Percentiles rank a stretch among this genome's conserved stretches.
Conservation (phyloP, 2,329 filamentous ascomycete species). For the Cadophora luteo-olivacea region DNA sequence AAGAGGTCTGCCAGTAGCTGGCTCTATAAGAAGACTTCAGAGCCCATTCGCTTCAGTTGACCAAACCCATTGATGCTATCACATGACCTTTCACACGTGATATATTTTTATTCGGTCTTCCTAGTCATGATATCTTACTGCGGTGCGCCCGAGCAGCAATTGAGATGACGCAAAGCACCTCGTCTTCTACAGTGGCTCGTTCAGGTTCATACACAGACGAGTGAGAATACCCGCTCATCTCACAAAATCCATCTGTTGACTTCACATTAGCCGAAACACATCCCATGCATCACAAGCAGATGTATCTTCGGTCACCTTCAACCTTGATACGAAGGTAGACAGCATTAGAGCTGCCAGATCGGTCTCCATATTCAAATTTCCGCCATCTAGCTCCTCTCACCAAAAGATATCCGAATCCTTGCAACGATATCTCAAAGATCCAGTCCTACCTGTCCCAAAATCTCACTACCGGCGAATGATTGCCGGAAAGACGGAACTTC, state of each 20-base stretch:
- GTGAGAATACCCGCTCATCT: neutral
- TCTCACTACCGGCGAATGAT: conserved; percentile 8
- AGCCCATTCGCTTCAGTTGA: neutral
- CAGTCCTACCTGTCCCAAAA: neutral
- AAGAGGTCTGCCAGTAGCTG: neutral
- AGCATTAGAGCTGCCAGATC: neutral
- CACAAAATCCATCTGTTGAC: neutral
- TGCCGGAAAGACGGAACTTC: neutral
- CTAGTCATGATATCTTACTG: too few relatives aligned
- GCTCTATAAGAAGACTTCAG: neutral
- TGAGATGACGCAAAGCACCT: neutral
- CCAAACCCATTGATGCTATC: neutral
- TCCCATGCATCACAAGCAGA: neutral
- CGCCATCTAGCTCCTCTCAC: neutral
- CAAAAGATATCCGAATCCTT: conserved; percentile 3
- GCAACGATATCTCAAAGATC: conserved; percentile 4
- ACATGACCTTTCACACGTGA: neutral
- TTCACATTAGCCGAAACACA: neutral
- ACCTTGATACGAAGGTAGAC: neutral
- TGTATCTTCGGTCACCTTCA: neutral
- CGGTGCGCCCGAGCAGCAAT: neutral
- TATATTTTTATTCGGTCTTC: too few relatives aligned
- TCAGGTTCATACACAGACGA: neutral
- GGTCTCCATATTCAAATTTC: too few relatives aligned
- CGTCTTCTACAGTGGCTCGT: neutral